These are phyloP conservation scores for Trichoderma sp. DNA, from an alignment of 2,329 filamentous ascomycete species.

Conservation along the genomic window DNA sequence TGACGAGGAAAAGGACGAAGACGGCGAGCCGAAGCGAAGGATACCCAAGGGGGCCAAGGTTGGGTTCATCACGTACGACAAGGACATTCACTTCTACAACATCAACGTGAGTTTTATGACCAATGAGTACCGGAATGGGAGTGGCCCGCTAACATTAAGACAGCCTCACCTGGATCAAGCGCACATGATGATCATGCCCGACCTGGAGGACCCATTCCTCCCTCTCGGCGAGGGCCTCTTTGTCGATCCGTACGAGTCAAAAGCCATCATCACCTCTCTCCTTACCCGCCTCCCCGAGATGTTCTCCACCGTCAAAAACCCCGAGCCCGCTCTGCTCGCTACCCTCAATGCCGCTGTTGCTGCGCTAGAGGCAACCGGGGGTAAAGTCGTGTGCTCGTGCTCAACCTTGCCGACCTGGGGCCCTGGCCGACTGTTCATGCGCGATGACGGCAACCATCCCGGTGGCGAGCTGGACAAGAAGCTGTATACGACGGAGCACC, in stretches of 20 bases:
- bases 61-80: constrained; percentile 94
- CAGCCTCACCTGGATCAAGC: constrained; percentile 77
- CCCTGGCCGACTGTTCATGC: constrained; percentile 78
- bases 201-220: constrained; percentile 94
- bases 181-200: constrained; percentile 98
- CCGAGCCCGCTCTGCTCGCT: constrained; percentile 84
- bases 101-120: constrained; percentile 65
- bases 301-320: constrained; percentile 85
- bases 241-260: constrained; percentile 90
- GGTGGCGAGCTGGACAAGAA: constrained; percentile 91
- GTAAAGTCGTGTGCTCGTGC: constrained; percentile 87
- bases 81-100: constrained; percentile 98
- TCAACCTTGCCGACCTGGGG: constrained; percentile 90
- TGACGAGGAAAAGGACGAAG: constrained; percentile 51
- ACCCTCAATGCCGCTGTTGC: constrained; percentile 80
- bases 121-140: background rate
- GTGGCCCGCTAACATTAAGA: background rate
- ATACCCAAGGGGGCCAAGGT: constrained; percentile 82
- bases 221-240: constrained; percentile 90
- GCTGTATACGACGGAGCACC: constrained; percentile 86
- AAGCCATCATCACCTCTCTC: constrained; percentile 84
- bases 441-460: constrained; percentile 85
- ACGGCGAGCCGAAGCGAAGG: constrained; percentile 55
- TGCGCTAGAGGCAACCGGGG: constrained; percentile 84
- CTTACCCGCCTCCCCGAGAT: constrained; percentile 79